These are phyloP conservation scores for Penicillium cosmopolitanum DNA, from an alignment of 495 filamentous ascomycete species.

Conservation along the genomic window DNA sequence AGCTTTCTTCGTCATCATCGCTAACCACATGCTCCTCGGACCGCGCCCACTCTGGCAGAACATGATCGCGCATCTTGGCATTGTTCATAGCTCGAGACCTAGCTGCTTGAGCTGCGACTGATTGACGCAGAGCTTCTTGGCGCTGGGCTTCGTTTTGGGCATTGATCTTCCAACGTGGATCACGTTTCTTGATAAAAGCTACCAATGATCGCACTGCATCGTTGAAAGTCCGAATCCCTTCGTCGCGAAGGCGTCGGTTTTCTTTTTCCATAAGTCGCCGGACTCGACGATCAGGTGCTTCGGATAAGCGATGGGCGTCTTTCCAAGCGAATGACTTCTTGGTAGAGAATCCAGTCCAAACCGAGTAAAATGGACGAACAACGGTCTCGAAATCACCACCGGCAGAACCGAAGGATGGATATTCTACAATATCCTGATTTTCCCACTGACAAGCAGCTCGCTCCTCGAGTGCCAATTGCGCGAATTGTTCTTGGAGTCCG, in stretches of 20 bases:
- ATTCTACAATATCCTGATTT: constrained; percentile 58
- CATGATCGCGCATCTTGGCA: constrained; percentile 66
- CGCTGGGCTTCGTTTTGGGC: constrained; percentile 77
- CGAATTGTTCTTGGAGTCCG: constrained; percentile 73
- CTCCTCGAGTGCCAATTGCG: constrained; percentile 81
- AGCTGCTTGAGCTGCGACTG: constrained; percentile 81
- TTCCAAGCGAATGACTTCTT: constrained; percentile 87
- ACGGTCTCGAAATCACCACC: constrained; percentile 69
- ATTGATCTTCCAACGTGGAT: constrained; percentile 76
- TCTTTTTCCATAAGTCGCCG: constrained; percentile 93
- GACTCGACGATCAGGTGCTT: constrained; percentile 83
- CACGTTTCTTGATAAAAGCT: constrained; percentile 88
- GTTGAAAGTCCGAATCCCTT: constrained; percentile 85
- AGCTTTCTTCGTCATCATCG: constrained; percentile 52
- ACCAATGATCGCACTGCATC: constrained; percentile 88
- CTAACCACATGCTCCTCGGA: constrained; percentile 52
- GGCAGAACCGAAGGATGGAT: constrained; percentile 78
- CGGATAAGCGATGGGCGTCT: constrained; percentile 76
- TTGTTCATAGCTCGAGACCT: constrained; percentile 79
- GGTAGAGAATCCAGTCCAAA: constrained; percentile 83
- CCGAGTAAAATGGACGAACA: constrained; percentile 79
- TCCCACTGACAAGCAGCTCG: constrained; percentile 70
- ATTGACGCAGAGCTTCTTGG: constrained; percentile 76
- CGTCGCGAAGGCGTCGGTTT: constrained; percentile 84
- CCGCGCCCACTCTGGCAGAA: constrained; percentile 79